Evolutionary conservation across 2,329 filamentous ascomycete species (phyloP).

Genomic region (Cordyceps pruinosa): DNA sequence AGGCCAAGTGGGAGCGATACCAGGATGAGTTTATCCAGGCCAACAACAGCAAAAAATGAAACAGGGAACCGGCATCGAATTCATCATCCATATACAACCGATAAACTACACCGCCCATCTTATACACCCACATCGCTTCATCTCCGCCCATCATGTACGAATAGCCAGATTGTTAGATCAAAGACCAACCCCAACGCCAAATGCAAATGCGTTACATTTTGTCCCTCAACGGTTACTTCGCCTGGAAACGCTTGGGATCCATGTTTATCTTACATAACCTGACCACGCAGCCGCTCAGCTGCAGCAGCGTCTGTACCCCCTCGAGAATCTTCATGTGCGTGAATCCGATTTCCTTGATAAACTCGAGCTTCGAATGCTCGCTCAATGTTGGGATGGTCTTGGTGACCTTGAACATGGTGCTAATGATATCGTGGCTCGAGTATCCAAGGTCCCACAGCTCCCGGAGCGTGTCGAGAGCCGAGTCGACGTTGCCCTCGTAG

Average conservation of each 20-base stretch:
- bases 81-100: neutral
- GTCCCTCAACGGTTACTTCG: constrained; percentile 24
- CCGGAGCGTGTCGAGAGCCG: constrained; percentile 75
- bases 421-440: constrained; percentile 98
- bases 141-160: constrained; percentile 8
- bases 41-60: constrained; percentile 6
- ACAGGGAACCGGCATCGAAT: constrained; percentile 12
- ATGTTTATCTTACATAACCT: constrained; percentile 94
- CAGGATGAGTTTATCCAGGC: constrained; percentile 48
- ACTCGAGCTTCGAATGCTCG: constrained; percentile 93
- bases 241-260: constrained; percentile 74
- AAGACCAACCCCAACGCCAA: constrained; percentile 28
- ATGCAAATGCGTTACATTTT: constrained; percentile 17
- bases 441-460: constrained; percentile 95
- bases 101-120: neutral
- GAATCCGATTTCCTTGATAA: constrained; percentile 97
- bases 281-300: constrained; percentile 87
- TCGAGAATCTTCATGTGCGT: constrained; percentile 99
- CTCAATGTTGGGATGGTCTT: constrained; percentile 89
- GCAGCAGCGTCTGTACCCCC: constrained; percentile 88
- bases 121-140: neutral
- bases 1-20: constrained; percentile 61
- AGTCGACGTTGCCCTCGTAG: constrained; percentile 85
- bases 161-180: constrained; percentile 9
- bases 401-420: constrained; percentile 97